Base-by-base conservation (phyloP, 2,329 filamentous ascomycete species). In the Zopfia rhizophila region DNA sequence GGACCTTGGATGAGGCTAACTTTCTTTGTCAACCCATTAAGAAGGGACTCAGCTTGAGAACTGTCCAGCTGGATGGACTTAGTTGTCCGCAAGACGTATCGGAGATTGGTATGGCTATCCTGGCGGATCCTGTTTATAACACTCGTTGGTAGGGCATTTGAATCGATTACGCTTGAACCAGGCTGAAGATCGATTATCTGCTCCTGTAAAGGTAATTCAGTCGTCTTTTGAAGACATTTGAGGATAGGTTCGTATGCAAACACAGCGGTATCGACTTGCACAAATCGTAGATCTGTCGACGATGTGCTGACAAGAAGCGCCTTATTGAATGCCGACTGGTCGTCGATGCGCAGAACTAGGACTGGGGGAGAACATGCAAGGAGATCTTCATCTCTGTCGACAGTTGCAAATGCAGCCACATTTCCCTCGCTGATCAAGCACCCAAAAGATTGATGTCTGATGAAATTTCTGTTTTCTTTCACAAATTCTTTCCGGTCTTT, bases 161-260 rank as follows among this genome's bases (percentile, higher is more conserved):
- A 68, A 2, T 58, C 16, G 3, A 36, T 43, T 48, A 63, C 57
- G 3, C 42, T 40, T 8, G 55, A 49, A 7, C 43, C 47, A 10
- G 56, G 43, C 2, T 41, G 38, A 13, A 55, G 30, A 7, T 66
- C 58, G 2, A 89, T 66, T 0, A 89, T 58, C 22, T 81, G 72
- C 2, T 81, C 63, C 3, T 80, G 72, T 0, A 91, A 70, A 0
- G 86, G 81, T 0, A 89, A 41, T 2, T 84, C 77, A 0, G 62
- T 70, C 17, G 83, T 82, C 0, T 73, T 67, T 60, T 88, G 79
- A 1, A 91, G 70, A 1, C 81, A 77, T 35, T 78, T 67, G 4
- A 91, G 63, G 1, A 91, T 77, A 0, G 88, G 88, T 41, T 89
- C 84, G 43, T 85, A 89, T 0, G 87, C 83, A 60, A 90, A 91